phyloP scores from a whole-genome alignment of 257 asterid genomes.

The Fraxinus anomala region DNA sequence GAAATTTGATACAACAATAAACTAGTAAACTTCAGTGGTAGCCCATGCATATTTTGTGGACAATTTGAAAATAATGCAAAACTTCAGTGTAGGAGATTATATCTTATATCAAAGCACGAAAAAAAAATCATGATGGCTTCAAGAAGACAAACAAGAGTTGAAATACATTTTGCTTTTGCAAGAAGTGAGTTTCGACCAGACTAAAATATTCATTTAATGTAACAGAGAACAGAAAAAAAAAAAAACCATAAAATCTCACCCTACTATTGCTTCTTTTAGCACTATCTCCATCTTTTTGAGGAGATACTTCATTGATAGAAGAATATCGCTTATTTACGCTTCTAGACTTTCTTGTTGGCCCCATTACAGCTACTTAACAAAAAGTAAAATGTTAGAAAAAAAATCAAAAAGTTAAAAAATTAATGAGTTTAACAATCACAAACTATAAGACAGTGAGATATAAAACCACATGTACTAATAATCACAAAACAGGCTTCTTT shows the following conservation, averaged over 20 bases:
- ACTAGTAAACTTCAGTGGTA: not conserved
- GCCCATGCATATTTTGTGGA: not conserved
- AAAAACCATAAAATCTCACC: conserved; percentile 51
- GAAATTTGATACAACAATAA: not conserved
- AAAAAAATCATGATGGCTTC: not conserved
- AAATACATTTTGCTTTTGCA: not conserved
- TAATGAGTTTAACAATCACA: conserved; percentile 9
- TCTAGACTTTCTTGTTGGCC: conserved; percentile 68
- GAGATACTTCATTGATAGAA: conserved; percentile 52
- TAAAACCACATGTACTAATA: conserved; percentile 16
- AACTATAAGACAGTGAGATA: conserved; percentile 7
- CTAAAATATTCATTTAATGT: not conserved
- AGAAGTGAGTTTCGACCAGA: not conserved
- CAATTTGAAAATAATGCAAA: not conserved
- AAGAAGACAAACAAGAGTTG: not conserved
- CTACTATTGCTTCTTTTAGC: conserved; percentile 53
- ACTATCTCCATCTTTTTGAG: conserved; percentile 61
- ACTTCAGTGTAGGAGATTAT: not conserved
- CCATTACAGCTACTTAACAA: conserved; percentile 53
- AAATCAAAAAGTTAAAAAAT: conserved; percentile 12
- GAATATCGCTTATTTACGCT: conserved; percentile 58
- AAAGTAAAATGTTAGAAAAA: conserved; percentile 20
- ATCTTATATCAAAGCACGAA: not conserved
- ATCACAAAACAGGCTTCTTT: conserved; percentile 17
- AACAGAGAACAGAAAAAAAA: not conserved